These are phyloP conservation scores for Vishniacozyma victoriae DNA, from an alignment of 768 basidiomycete species.

Conservation along the genomic window DNA sequence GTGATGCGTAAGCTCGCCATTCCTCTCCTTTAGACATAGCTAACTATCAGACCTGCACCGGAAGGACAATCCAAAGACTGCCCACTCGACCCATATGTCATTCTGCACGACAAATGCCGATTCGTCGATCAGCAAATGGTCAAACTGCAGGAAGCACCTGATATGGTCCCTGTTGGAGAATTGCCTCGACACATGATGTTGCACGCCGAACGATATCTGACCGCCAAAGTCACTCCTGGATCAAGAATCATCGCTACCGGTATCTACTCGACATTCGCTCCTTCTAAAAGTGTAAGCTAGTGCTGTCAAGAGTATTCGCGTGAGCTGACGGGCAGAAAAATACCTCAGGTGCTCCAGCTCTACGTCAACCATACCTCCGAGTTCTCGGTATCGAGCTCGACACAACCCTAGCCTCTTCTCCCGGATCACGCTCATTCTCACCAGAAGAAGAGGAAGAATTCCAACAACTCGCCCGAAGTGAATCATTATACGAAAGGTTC, in stretches of 20 bases:
- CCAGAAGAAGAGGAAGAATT: slow-evolving; percentile 98
- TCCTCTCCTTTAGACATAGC: background rate
- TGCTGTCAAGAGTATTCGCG: no score
- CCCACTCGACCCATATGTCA: slow-evolving; percentile 89
- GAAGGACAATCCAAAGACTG: slow-evolving; percentile 91
- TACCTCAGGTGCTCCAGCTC: slow-evolving; percentile 69
- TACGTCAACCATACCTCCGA: slow-evolving; percentile 90
- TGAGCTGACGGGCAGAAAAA: slow-evolving; percentile 35
- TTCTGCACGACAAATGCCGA: slow-evolving; percentile 85
- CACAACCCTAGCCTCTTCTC: slow-evolving; percentile 64
- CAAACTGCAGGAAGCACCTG: slow-evolving; percentile 96
- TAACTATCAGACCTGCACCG: slow-evolving; percentile 51
- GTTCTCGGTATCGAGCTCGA: slow-evolving; percentile 87
- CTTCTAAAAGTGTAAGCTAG: slow-evolving; percentile 57
- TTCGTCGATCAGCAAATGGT: slow-evolving; percentile 95
- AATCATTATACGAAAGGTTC: slow-evolving; percentile 87
- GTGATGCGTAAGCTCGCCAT: slow-evolving; percentile 58
- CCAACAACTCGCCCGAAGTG: slow-evolving; percentile 77
- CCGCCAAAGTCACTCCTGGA: slow-evolving; percentile 89
- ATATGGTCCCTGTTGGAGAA: slow-evolving; percentile 99
- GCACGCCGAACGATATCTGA: slow-evolving; percentile 77
- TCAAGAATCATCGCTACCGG: slow-evolving; percentile 93
- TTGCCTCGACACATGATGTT: slow-evolving; percentile 90
- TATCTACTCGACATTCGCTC: slow-evolving; percentile 92
- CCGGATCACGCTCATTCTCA: slow-evolving; percentile 69